phyloP scores from a whole-genome alignment of 345 rosid species.

The Hibiscus trionum region DNA sequence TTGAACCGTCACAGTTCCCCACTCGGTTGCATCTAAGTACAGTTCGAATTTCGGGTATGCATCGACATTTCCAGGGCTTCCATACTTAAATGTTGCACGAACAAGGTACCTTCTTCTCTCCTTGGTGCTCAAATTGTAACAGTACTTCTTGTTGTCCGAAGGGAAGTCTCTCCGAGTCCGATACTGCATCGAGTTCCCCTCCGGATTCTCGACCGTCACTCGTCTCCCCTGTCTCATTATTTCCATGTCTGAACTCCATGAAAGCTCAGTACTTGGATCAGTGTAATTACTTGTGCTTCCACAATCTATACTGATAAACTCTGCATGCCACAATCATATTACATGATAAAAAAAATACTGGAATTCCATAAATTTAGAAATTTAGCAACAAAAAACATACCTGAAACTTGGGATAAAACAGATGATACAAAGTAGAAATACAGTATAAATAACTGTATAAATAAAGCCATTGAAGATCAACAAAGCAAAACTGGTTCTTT shows the following conservation, averaged over 20 bases:
- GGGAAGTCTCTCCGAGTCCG: constrained; percentile 71
- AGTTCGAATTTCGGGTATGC: constrained; percentile 79
- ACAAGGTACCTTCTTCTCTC: constrained; percentile 81
- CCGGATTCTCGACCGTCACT: constrained; percentile 29
- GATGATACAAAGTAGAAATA: constrained; percentile 29
- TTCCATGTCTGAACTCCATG: constrained; percentile 75
- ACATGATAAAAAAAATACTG: neutral
- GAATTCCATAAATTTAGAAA: constrained; percentile 12
- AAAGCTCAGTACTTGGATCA: constrained; percentile 62
- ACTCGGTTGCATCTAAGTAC: constrained; percentile 77
- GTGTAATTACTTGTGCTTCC: constrained; percentile 65
- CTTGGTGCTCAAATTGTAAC: constrained; percentile 57
- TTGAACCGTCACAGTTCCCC: constrained; percentile 74
- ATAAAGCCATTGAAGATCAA: constrained; percentile 48
- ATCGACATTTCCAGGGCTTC: constrained; percentile 44
- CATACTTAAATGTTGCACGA: constrained; percentile 85
- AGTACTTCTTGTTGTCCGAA: constrained; percentile 65
- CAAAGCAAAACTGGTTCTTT: constrained; percentile 9
- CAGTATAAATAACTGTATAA: constrained; percentile 30
- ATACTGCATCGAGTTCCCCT: constrained; percentile 41
- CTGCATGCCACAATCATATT: constrained; percentile 34
- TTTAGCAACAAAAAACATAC: constrained; percentile 28
- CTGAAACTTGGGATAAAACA: constrained; percentile 49
- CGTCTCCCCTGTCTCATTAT: constrained; percentile 50
- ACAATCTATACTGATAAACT: constrained; percentile 86